Base-by-base conservation (phyloP, 768 basidiomycete species). In the Lactarius quietus region DNA sequence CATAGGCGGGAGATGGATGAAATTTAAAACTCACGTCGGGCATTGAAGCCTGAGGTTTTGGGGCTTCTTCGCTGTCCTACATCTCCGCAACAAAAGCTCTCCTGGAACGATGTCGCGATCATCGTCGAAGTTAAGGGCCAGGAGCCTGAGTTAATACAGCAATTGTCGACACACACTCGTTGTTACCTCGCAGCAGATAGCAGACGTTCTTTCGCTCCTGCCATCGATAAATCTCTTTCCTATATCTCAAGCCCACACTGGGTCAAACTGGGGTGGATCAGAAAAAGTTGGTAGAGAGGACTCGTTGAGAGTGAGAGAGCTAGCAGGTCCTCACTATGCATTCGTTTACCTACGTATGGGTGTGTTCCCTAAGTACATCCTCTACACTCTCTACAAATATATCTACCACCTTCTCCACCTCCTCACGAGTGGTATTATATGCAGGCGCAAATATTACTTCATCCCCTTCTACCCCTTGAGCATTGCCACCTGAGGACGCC, bases 371-470 rank as follows among this genome's bases (percentile, higher is more conserved):
- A 67, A 91, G 70, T 26, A 89, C 77, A 61, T 89, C 85, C 69
- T 92, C 86, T 4, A 90, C 82, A 58, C 85, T 87, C 68, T 77
- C 75, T 20, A 89, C 83, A 69, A 92, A 82, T 20, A 86, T 74
- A n/a, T 83, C 80, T 9, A 85, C 89, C 65, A 94, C 88, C 74
- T 74, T 80, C 68, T 87, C 84, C 28, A 93, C 80, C 76, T 94
- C 83, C 70, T 86, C 82, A 67, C 80, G 78, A 8, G 85, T 91
- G 51, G 90, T 79, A 72, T 88, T 94, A 73, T 90, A 93, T 8
- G 93, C 89, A 33, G 93, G 93, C 0, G 90, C 83, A 57, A 95
- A 77, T 66, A 95, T 82, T 58, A 85, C 76, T 70, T 88, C 85
- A 64, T 92, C 83, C 73, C 92, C 93, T 74, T 81, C 81, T 10